Percentiles rank a stretch among this genome's conserved stretches.
Evolutionary conservation across 2,329 filamentous ascomycete genomes (phyloP).

Genomic region (Reticulascus tulasneorum): DNA sequence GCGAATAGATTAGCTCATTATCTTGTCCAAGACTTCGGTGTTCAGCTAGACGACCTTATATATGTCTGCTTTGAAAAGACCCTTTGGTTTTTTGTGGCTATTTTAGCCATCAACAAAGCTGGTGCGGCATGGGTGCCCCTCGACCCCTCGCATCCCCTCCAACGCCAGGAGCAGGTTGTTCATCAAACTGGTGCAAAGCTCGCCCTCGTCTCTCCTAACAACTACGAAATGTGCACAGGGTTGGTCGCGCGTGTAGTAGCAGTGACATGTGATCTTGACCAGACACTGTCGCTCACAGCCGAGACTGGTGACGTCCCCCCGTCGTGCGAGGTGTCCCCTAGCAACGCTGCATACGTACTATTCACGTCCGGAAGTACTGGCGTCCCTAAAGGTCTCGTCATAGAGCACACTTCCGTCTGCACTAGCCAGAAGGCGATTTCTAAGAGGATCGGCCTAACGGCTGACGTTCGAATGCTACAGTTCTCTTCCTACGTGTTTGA

Average conservation of each 20-base stretch:
- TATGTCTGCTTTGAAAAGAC: constrained; percentile 4
- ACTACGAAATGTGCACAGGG: not conserved
- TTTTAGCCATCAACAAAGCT: constrained; percentile 4
- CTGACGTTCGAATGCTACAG: constrained; percentile 23
- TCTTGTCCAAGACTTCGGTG: not conserved
- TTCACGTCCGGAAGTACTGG: constrained; percentile 39
- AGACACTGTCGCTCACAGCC: not conserved
- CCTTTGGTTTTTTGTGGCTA: constrained; percentile 1
- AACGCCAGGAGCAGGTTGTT: constrained; percentile 1
- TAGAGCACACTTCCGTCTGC: constrained; percentile 16
- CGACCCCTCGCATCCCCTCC: constrained; percentile 1
- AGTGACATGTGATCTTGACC: not conserved
- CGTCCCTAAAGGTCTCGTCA: constrained; percentile 42
- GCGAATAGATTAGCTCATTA: constrained; percentile 1
- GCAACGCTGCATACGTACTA: constrained; percentile 26
- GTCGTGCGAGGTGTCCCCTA: not conserved
- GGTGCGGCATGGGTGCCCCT: constrained; percentile 1
- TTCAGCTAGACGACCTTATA: constrained; percentile 1
- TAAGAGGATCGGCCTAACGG: not conserved
- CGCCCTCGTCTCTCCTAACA: not conserved
- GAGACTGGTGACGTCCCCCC: no score
- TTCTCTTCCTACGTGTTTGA: constrained; percentile 52
- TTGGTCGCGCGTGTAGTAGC: not conserved
- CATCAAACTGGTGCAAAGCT: constrained; percentile 3
- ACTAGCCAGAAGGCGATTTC: constrained; percentile 10